phyloP scores from a whole-genome alignment of 179 eudicot genomes.

The Pouteria campechiana region DNA sequence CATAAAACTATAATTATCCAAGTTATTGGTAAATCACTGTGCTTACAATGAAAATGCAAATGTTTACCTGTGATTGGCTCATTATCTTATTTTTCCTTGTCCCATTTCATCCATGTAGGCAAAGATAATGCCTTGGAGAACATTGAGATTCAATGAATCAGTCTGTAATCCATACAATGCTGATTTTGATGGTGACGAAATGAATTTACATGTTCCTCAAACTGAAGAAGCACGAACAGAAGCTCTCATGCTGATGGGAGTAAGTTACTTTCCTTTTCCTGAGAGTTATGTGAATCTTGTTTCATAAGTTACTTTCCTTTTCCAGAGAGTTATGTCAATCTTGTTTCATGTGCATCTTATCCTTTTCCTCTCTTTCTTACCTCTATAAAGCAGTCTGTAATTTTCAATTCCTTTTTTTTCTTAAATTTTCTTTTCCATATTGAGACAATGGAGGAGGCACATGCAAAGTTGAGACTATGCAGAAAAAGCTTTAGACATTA shows the following conservation, averaged over 20 bases:
- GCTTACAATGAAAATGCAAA: background rate
- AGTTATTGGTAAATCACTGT: too few species aligned
- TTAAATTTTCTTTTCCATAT: too few species aligned
- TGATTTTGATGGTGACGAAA: constrained; percentile 99
- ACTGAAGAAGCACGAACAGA: constrained; percentile 96
- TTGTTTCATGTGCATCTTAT: constrained; percentile 15
- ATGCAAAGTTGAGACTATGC: too few species aligned
- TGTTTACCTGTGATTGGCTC: background rate
- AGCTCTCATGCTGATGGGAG: constrained; percentile 97
- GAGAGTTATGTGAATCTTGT: background rate
- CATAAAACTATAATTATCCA: too few species aligned
- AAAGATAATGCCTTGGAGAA: constrained; percentile 98
- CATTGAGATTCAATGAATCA: constrained; percentile 94
- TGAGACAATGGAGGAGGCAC: too few species aligned
- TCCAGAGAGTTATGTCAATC: background rate
- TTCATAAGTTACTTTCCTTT: constrained; percentile 14
- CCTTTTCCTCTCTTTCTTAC: background rate
- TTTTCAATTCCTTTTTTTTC: background rate
- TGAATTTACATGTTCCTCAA: constrained; percentile 99
- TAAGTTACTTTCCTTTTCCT: constrained; percentile 14
- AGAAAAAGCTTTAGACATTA: too few species aligned
- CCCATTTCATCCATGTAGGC: constrained; percentile 40
- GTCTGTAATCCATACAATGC: constrained; percentile 99
- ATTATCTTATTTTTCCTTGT: constrained; percentile 1
- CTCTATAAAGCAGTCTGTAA: too few species aligned